A percentile compares a stretch with the other conserved stretches of the same genome.
Conservation (phyloP, 2,329 filamentous ascomycete genomes). For the Gremmenia infestans region DNA sequence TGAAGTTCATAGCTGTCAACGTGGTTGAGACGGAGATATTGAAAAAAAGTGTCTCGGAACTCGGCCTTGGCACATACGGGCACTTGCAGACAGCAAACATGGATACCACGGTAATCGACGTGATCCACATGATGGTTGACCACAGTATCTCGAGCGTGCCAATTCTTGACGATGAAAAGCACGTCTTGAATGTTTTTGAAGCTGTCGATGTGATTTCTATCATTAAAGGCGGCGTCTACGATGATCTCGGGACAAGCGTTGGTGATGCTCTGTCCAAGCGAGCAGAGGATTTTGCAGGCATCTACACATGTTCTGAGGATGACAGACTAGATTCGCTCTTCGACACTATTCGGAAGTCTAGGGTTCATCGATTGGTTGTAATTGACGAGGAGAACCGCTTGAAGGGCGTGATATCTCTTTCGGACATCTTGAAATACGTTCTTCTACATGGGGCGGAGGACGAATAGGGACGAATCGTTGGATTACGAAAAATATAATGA, state of each 20-base stretch:
- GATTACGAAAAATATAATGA: conserved; percentile 17
- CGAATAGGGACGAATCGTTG: conserved; percentile 19
- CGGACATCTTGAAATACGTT: conserved; percentile 94
- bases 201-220: conserved; percentile 94
- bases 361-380: conserved; percentile 88
- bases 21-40: conserved; percentile 76
- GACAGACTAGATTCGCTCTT: conserved; percentile 95
- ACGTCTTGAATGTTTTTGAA: conserved; percentile 93
- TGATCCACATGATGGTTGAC: conserved; percentile 89
- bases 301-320: conserved; percentile 90
- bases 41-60: conserved; percentile 79
- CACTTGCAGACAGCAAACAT: conserved; percentile 79
- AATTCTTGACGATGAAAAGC: conserved; percentile 72
- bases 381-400: conserved; percentile 86
- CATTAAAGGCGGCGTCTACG: conserved; percentile 89
- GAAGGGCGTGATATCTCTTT: conserved; percentile 85
- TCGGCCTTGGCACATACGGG: conserved; percentile 79
- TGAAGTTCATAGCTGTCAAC: conserved; percentile 98
- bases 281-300: conserved; percentile 87
- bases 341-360: conserved; percentile 89
- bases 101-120: conserved; percentile 86
- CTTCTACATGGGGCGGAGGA: conserved; percentile 54
- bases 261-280: conserved; percentile 86
- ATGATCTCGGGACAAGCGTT: conserved; percentile 79
- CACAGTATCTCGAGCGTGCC: conserved; percentile 93